Conservation (phyloP, 345 rosid species). For the Camelina hispida region DNA sequence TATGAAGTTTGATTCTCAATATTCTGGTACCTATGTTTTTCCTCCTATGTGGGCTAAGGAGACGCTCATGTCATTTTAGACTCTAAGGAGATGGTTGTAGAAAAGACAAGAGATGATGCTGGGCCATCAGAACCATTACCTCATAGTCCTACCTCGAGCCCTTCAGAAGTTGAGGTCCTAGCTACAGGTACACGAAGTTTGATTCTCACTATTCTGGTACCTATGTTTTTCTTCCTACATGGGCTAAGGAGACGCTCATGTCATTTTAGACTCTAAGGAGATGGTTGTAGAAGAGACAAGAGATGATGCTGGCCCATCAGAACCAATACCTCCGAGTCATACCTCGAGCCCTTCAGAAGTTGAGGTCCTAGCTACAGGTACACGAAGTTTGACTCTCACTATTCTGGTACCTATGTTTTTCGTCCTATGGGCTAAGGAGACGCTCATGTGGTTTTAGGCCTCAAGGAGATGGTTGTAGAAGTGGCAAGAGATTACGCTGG, state of each 20-base stretch:
- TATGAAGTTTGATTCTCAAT: constrained; percentile 1
- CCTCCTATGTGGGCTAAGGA: constrained; percentile 57
- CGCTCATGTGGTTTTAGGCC: constrained; percentile 66
- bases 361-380: constrained; percentile 16
- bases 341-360: constrained; percentile 63
- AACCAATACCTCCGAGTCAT: constrained; percentile 56
- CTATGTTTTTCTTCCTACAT: neutral
- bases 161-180: constrained; percentile 48
- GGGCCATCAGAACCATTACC: constrained; percentile 59
- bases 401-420: constrained; percentile 7
- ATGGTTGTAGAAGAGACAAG: constrained; percentile 60
- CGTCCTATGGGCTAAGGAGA: constrained; percentile 57
- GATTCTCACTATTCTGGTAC: constrained; percentile 11
- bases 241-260: constrained; percentile 62
- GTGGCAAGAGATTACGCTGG: constrained; percentile 59
- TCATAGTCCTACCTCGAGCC: constrained; percentile 60
- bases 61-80: constrained; percentile 66
- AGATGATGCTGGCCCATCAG: constrained; percentile 61
- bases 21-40: constrained; percentile 4
- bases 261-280: constrained; percentile 61
- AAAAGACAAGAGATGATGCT: constrained; percentile 59
- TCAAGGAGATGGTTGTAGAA: constrained; percentile 55
- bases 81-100: constrained; percentile 53
- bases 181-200: constrained; percentile 25
- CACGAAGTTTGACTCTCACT: neutral